Conservation (phyloP, 2,329 filamentous ascomycete species). For the Cladosporium sp. region DNA sequence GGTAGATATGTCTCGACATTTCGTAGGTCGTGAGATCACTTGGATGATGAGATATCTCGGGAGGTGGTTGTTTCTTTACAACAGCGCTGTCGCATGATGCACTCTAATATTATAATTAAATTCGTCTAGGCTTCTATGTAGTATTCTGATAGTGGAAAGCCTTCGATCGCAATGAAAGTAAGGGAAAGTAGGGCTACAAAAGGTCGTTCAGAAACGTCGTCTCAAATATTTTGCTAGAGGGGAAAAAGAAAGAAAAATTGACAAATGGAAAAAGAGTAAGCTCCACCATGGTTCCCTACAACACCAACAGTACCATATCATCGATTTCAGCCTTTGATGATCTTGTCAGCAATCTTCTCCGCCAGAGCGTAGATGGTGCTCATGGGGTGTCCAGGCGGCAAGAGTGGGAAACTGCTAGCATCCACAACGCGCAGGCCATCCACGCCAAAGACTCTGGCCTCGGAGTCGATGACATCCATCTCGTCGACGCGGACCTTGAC, state of each 20-base stretch:
- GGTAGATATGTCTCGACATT: no score
- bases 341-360: slow-evolving; percentile 17
- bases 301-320: background rate
- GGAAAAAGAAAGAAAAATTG: background rate
- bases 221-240: background rate
- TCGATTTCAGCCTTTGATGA: background rate
- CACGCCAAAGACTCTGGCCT: slow-evolving; percentile 27
- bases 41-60: no score
- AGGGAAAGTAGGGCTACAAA: background rate
- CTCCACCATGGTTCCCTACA: background rate
- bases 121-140: slow-evolving; percentile 2
- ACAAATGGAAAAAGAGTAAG: background rate
- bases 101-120: background rate
- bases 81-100: background rate
- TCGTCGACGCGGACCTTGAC: slow-evolving; percentile 19
- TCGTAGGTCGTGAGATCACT: no score
- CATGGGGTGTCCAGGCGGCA: slow-evolving; percentile 32
- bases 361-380: slow-evolving; percentile 24
- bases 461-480: slow-evolving; percentile 27
- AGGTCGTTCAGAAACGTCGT: background rate
- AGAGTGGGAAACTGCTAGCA: slow-evolving; percentile 25
- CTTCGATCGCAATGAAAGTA: slow-evolving; percentile 5
- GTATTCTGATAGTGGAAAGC: background rate
- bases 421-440: slow-evolving; percentile 29
- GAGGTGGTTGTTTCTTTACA: no score